These are phyloP conservation scores for Amaranthus tricolor DNA, from an alignment of 179 eudicot species.

Conservation along the genomic window DNA sequence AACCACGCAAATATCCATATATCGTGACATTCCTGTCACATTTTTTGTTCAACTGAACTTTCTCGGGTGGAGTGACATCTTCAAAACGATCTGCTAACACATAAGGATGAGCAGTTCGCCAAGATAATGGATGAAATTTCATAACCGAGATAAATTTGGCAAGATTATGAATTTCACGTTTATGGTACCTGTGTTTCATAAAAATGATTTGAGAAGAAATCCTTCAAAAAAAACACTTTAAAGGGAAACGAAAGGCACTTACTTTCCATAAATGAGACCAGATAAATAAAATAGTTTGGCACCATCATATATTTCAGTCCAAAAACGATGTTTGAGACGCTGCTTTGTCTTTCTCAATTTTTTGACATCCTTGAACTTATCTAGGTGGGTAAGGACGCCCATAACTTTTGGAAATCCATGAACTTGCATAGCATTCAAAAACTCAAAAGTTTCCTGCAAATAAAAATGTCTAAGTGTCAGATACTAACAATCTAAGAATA, in stretches of 20 bases:
- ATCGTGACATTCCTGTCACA: constrained; percentile 85
- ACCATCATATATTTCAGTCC: constrained; percentile 86
- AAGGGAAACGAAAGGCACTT: constrained; percentile 36
- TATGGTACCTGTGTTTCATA: constrained; percentile 57
- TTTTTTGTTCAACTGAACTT: constrained; percentile 53
- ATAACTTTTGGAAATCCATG: constrained; percentile 92
- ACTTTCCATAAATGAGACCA: constrained; percentile 92
- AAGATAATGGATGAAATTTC: constrained; percentile 80
- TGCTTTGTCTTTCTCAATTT: constrained; percentile 88
- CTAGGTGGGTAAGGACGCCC: constrained; percentile 98
- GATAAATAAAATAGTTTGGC: constrained; percentile 89
- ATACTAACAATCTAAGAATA: background rate
- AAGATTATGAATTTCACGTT: constrained; percentile 87
- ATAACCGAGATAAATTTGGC: constrained; percentile 92
- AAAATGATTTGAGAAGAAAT: constrained; percentile 17
- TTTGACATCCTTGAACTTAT: constrained; percentile 84
- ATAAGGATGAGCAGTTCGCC: constrained; percentile 82
- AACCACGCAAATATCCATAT: constrained; percentile 93
- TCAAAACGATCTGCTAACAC: constrained; percentile 91
- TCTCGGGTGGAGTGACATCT: constrained; percentile 89
- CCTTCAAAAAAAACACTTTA: background rate
- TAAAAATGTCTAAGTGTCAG: constrained; percentile 4
- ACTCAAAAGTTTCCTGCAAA: constrained; percentile 93
- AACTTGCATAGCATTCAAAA: constrained; percentile 80
- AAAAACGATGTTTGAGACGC: constrained; percentile 89